Conservation (phyloP, 805 yeast species). For the Candida takata region DNA sequence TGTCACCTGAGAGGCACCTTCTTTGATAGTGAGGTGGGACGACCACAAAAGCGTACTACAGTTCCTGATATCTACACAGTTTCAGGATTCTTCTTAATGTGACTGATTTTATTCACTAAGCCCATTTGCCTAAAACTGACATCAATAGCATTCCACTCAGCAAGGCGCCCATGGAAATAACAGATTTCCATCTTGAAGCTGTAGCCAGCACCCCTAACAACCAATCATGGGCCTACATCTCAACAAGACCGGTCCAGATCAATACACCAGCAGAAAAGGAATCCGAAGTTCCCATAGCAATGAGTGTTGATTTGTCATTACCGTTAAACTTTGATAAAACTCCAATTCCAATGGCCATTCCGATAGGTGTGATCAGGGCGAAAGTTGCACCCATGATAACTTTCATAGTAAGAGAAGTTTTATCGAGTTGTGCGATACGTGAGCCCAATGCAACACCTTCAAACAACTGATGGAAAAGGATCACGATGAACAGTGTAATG, state of each 20-base stretch:
- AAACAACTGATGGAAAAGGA: constrained; percentile 67
- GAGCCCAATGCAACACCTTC: constrained; percentile 85
- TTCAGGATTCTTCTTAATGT: too few relatives aligned
- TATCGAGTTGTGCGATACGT: constrained; percentile 46
- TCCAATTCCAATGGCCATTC: constrained; percentile 72
- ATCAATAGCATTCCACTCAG: constrained; percentile 62
- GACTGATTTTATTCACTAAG: too few relatives aligned
- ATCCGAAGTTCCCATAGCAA: constrained; percentile 64
- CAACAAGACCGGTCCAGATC: constrained; percentile 68
- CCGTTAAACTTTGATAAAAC: constrained; percentile 55
- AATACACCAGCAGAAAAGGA: constrained; percentile 70
- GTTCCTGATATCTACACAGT: too few relatives aligned
- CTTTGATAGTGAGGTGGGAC: too few relatives aligned
- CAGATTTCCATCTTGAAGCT: too few relatives aligned
- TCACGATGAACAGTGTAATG: constrained; percentile 54
- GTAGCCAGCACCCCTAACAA: constrained; percentile 50
- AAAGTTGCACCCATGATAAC: constrained; percentile 44
- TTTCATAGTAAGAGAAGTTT: constrained; percentile 36
- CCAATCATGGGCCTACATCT: constrained; percentile 68
- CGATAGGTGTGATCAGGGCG: constrained; percentile 58
- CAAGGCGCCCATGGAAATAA: constrained; percentile 40
- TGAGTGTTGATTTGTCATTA: constrained; percentile 46
- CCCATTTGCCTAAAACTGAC: constrained; percentile 73
- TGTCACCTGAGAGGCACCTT: too few relatives aligned
- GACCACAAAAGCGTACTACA: too few relatives aligned